These are phyloP conservation scores for Wickerhamiella infanticola DNA, from an alignment of 1,139 yeast genomes.

Conservation along the genomic window DNA sequence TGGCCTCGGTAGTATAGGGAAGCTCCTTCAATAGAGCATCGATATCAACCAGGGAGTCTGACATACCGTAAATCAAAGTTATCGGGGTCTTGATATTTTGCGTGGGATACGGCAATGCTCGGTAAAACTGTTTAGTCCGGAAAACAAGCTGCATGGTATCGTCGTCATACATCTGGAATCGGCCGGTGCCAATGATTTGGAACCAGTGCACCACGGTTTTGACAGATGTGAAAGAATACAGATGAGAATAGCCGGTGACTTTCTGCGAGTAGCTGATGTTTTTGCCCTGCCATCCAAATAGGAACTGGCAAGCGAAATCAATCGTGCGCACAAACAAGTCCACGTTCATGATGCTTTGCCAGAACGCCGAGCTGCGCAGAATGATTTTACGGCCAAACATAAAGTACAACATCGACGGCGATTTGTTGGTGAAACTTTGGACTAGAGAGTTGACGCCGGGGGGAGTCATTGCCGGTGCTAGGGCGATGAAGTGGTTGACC, in stretches of 20 bases:
- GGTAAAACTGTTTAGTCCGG: constrained; percentile 22
- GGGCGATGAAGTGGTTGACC: constrained; percentile 57
- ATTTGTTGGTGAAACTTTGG: constrained; percentile 61
- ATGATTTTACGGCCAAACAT: constrained; percentile 62
- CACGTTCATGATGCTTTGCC: constrained; percentile 76
- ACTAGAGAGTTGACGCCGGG: constrained; percentile 63
- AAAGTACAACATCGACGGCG: constrained; percentile 59
- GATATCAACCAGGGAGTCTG: constrained; percentile 75
- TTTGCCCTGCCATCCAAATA: constrained; percentile 64
- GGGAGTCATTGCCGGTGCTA: constrained; percentile 93
- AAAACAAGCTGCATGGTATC: constrained; percentile 28
- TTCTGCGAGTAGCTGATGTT: constrained; percentile 65
- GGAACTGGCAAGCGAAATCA: constrained; percentile 46
- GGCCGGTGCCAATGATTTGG: constrained; percentile 67
- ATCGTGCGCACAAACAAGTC: constrained; percentile 62
- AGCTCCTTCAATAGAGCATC: constrained; percentile 51
- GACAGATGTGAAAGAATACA: constrained; percentile 82
- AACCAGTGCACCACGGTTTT: constrained; percentile 95
- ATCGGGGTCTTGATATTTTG: constrained; percentile 55
- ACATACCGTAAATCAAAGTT: constrained; percentile 59
- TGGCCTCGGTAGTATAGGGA: constrained; percentile 27
- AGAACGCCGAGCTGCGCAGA: constrained; percentile 61
- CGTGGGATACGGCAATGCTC: constrained; percentile 53
- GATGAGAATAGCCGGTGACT: constrained; percentile 59
- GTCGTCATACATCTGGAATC: constrained; percentile 81